phyloP scores from a whole-genome alignment of 345 rosid species.

The Mallotus nudiflorus region DNA sequence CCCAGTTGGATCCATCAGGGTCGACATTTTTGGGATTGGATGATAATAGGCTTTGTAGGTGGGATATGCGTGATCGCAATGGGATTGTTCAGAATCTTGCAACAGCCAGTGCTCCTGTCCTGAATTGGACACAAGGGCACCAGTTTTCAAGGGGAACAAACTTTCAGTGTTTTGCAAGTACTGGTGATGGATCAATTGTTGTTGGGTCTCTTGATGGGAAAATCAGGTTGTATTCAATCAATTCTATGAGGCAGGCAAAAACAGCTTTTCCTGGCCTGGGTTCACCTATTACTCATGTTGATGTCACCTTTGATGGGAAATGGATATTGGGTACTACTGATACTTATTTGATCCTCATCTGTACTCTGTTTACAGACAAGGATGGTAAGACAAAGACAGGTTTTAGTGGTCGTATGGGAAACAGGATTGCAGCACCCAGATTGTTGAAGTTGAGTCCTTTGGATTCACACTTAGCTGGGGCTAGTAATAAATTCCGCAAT shows the following conservation, averaged over 20 bases:
- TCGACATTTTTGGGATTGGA: conserved; percentile 94
- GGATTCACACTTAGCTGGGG: conserved; percentile 88
- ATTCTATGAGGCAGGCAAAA: conserved; percentile 94
- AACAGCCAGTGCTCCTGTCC: conserved; percentile 58
- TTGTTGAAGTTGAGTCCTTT: conserved; percentile 82
- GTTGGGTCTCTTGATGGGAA: conserved; percentile 98
- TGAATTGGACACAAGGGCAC: conserved; percentile 95
- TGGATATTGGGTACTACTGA: conserved; percentile 99
- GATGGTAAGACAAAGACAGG: conserved; percentile 90
- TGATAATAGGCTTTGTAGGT: conserved; percentile 92
- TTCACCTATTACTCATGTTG: conserved; percentile 91
- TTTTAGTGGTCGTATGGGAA: conserved; percentile 95
- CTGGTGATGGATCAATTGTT: conserved; percentile 98
- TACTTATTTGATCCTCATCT: conserved; percentile 83
- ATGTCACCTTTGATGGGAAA: conserved; percentile 95
- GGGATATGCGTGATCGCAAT: conserved; percentile 97
- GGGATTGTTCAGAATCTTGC: conserved; percentile 94
- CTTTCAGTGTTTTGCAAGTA: conserved; percentile 95
- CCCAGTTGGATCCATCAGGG: conserved; percentile 93
- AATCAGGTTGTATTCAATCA: conserved; percentile 83
- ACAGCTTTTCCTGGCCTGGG: conserved; percentile 99
- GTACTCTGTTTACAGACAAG: conserved; percentile 84
- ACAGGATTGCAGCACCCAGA: conserved; percentile 94
- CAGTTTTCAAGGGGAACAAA: conserved; percentile 99
- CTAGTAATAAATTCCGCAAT: conserved; percentile 74